A percentile compares a stretch with the other conserved stretches of the same genome.
These are phyloP conservation scores for Candida peoriensis DNA, from an alignment of 805 yeast genomes.

Conservation along the genomic window DNA sequence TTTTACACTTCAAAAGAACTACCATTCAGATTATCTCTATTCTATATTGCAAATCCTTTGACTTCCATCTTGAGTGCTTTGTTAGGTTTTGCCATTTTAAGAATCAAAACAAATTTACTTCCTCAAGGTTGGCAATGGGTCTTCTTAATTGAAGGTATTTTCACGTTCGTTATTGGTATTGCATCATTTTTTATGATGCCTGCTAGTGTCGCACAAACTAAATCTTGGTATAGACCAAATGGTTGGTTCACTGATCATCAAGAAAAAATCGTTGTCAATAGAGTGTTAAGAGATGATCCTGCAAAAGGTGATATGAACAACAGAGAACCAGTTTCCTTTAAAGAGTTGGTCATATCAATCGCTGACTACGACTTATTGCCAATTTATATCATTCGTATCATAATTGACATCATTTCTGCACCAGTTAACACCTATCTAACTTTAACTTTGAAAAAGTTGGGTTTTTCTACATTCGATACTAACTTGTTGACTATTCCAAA, in stretches of 20 bases:
- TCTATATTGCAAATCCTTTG: constrained; percentile 51
- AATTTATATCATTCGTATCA: constrained; percentile 43
- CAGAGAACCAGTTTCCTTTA: constrained; percentile 43
- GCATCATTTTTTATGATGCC: constrained; percentile 46
- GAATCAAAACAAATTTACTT: constrained; percentile 42
- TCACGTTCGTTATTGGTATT: constrained; percentile 52
- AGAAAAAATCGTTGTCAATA: constrained; percentile 52
- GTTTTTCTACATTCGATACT: constrained; percentile 46
- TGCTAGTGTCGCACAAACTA: constrained; percentile 52
- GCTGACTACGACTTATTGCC: constrained; percentile 55
- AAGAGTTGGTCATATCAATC: constrained; percentile 35
- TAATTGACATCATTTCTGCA: constrained; percentile 31
- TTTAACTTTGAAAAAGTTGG: constrained; percentile 40
- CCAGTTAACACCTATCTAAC: constrained; percentile 38
- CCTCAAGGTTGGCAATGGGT: constrained; percentile 63
- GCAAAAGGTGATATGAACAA: constrained; percentile 61
- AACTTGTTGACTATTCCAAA: constrained; percentile 50
- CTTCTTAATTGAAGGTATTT: constrained; percentile 56
- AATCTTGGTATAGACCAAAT: constrained; percentile 40
- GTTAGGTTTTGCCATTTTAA: constrained; percentile 50
- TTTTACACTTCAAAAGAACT: constrained; percentile 60
- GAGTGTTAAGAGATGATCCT: constrained; percentile 61
- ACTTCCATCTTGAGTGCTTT: constrained; percentile 44
- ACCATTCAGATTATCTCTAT: constrained; percentile 52
- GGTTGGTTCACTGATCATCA: constrained; percentile 54